phyloP scores from a whole-genome alignment of 2,329 filamentous ascomycete species.

The Dothideomycetes sp. region DNA sequence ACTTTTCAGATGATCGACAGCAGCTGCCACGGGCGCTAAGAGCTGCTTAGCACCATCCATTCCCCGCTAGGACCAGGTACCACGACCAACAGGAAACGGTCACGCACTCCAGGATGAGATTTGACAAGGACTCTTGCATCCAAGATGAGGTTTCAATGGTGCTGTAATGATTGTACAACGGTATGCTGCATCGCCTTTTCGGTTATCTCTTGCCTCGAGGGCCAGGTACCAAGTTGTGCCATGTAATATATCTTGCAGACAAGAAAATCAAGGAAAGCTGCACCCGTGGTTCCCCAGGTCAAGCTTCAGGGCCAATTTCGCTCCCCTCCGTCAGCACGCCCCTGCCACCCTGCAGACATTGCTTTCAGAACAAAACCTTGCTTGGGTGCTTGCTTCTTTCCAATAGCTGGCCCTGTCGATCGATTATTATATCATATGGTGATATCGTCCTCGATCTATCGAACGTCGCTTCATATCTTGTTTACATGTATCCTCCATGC shows the following conservation, averaged over 20 bases:
- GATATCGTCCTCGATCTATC: conserved; percentile 1
- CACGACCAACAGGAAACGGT: background rate
- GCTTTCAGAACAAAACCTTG: conserved; percentile 2
- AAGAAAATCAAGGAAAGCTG: too few species aligned
- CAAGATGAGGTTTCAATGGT: too few species aligned
- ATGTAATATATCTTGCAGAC: background rate
- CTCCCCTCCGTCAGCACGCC: background rate
- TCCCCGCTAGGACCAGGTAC: conserved; percentile 3
- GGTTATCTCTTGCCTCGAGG: background rate
- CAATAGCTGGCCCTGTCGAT: conserved; percentile 10
- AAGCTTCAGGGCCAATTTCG: too few species aligned
- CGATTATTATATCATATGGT: conserved; percentile 5
- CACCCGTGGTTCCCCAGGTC: conserved; percentile 8
- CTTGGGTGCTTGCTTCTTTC: background rate
- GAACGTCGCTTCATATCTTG: conserved; percentile 1
- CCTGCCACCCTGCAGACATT: conserved; percentile 2
- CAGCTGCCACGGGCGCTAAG: conserved; percentile 7
- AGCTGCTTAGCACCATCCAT: background rate
- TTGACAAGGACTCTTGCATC: conserved; percentile 9
- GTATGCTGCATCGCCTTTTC: background rate
- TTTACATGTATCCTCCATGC: too few species aligned
- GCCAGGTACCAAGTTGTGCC: background rate
- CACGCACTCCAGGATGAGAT: conserved; percentile 2
- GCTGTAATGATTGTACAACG: too few species aligned
- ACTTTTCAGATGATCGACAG: conserved; percentile 9